These are phyloP conservation scores for Vanderwaltozyma tropicalis DNA, from an alignment of 805 yeast genomes.

Conservation along the genomic window DNA sequence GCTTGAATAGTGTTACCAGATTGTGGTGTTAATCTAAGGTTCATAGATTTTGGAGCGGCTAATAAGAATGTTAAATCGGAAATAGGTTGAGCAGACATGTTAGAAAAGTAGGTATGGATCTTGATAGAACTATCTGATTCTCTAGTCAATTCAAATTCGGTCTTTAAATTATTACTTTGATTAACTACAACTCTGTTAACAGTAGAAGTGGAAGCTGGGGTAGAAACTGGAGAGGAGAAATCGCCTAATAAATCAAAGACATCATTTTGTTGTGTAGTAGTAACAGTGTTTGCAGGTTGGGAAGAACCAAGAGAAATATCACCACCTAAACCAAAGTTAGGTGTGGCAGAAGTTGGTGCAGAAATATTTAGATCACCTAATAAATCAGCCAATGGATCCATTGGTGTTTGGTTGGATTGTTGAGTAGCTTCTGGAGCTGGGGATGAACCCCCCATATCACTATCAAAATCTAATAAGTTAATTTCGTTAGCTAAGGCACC, in stretches of 20 bases:
- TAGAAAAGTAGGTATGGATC: slow-evolving; percentile 44
- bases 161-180: slow-evolving; percentile 37
- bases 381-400: slow-evolving; percentile 49
- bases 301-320: slow-evolving; percentile 31
- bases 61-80: slow-evolving; percentile 46
- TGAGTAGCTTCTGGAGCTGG: slow-evolving; percentile 11
- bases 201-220: neutral
- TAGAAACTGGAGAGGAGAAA: slow-evolving; percentile 1
- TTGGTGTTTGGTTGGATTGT: neutral
- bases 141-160: slow-evolving; percentile 36
- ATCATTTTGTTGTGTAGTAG: slow-evolving; percentile 1
- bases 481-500: slow-evolving; percentile 34
- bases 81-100: slow-evolving; percentile 36
- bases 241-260: slow-evolving; percentile 9
- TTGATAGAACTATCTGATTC: slow-evolving; percentile 30
- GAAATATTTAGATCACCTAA: slow-evolving; percentile 56
- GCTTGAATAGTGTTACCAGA: slow-evolving; percentile 44
- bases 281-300: slow-evolving; percentile 13
- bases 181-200: slow-evolving; percentile 26
- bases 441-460: slow-evolving; percentile 12
- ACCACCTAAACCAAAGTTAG: slow-evolving; percentile 10
- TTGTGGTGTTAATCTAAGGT: slow-evolving; percentile 52
- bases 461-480: slow-evolving; percentile 68
- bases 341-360: slow-evolving; percentile 22
- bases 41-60: slow-evolving; percentile 61